Conservation (phyloP, 2,329 filamentous ascomycete species). For the Fusarium pseudoanthophilum region DNA sequence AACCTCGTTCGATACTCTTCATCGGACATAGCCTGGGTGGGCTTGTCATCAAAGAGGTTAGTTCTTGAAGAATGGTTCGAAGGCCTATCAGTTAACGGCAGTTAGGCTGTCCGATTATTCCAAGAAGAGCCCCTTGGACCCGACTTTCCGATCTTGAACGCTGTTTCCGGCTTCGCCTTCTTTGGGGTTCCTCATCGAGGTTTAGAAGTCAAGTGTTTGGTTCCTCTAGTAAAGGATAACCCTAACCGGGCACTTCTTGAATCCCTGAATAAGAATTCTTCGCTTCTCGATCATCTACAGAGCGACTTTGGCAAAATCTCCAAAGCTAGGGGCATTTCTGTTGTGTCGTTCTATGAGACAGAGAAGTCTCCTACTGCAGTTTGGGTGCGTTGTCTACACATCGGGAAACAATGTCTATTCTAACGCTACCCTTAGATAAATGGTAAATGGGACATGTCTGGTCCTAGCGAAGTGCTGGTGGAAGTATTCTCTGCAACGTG, state of each 20-base stretch:
- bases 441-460: not conserved
- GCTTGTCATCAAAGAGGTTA: not conserved
- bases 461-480: not conserved
- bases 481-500: not conserved
- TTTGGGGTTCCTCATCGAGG: not conserved
- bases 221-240: not conserved
- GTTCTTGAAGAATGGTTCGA: accelerated
- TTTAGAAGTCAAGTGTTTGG: not conserved
- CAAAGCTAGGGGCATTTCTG: accelerated
- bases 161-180: not conserved
- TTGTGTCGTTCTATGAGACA: not conserved
- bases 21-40: not conserved
- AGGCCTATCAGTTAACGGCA: accelerated
- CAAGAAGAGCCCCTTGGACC: not conserved
- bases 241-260: not conserved
- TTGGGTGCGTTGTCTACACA: not conserved
- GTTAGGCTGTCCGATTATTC: not conserved
- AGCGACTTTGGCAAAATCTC: not conserved
- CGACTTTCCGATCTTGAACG: accelerated
- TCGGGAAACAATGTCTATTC: not conserved
- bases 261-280: not conserved
- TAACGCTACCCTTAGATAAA: accelerated
- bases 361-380: not conserved
- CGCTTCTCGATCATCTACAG: not conserved
- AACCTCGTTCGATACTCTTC: not conserved